These are phyloP conservation scores for Phytophthora pinifolia DNA, from an alignment of 352 stramenopile genomes.

Conservation along the genomic window DNA sequence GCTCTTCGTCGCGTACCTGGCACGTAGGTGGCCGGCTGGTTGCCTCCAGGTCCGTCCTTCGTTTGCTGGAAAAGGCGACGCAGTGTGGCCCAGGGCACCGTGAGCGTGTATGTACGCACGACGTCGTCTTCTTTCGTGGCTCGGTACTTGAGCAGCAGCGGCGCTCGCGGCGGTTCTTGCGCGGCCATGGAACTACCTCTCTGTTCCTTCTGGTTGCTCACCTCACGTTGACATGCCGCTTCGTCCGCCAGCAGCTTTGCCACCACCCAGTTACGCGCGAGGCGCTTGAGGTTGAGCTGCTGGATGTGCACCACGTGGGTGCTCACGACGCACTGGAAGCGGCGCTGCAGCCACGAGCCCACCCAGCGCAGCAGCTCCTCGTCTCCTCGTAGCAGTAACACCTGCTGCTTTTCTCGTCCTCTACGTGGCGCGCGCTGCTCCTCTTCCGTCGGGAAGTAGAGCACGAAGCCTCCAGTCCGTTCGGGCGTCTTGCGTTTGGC, in stretches of 20 bases:
- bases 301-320: constrained; percentile 49
- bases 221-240: constrained; percentile 8
- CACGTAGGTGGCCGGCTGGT: constrained; percentile 13
- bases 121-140: constrained; percentile 40
- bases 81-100: constrained; percentile 52
- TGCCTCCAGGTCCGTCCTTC: constrained; percentile 19
- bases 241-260: constrained; percentile 38
- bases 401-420: constrained; percentile 47
- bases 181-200: constrained; percentile 3
- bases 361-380: constrained; percentile 53
- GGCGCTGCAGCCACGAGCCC: constrained; percentile 67
- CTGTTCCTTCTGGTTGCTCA: constrained; percentile 17
- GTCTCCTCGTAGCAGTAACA: constrained; percentile 60
- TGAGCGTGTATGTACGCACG: constrained; percentile 64
- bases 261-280: constrained; percentile 50
- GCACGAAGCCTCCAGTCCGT: constrained; percentile 51
- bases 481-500: constrained; percentile 6
- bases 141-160: constrained; percentile 52
- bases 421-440: constrained; percentile 40
- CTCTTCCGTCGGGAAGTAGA: constrained; percentile 50
- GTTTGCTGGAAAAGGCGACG: constrained; percentile 43
- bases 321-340: constrained; percentile 72
- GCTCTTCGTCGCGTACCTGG: constrained; percentile 35
- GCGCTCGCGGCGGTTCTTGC: constrained; percentile 25
- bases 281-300: constrained; percentile 48